Evolutionary conservation across 2,329 filamentous ascomycete genomes (phyloP).

Genomic region (Cytospora piceicola): DNA sequence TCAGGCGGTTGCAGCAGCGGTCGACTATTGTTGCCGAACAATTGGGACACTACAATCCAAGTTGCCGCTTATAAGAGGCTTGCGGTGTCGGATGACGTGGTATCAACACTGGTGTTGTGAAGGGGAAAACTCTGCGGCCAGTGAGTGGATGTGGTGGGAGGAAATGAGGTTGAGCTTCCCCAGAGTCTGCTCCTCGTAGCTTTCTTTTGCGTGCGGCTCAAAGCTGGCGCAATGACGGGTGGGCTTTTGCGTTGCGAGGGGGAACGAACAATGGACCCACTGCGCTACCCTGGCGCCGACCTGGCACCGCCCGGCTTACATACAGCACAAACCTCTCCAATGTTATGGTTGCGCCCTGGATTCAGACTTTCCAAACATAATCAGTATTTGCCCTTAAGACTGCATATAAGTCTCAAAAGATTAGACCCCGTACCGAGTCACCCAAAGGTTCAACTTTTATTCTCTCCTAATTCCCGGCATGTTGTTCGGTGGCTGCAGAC

Average conservation of each 20-base stretch:
- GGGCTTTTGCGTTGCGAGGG: slow-evolving; percentile 14
- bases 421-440: background rate
- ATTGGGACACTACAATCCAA: background rate
- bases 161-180: slow-evolving; percentile 11
- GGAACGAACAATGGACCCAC: slow-evolving; percentile 18
- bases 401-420: background rate
- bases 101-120: background rate
- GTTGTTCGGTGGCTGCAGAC: slow-evolving; percentile 3
- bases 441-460: background rate
- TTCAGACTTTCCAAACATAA: background rate
- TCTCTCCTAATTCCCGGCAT: background rate
- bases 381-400: background rate
- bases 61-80: slow-evolving; percentile 7
- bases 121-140: slow-evolving; percentile 14
- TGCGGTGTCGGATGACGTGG: background rate
- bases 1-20: background rate
- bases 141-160: slow-evolving; percentile 14
- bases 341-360: background rate
- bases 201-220: slow-evolving; percentile 22
- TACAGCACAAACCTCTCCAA: background rate
- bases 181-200: slow-evolving; percentile 14
- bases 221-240: slow-evolving; percentile 20
- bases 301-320: background rate
- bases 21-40: background rate
- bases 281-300: background rate